A percentile compares a stretch with the other conserved stretches of the same genome.
phyloP scores from a whole-genome alignment of 2,329 filamentous ascomycete species.

The Aureobasidium sp. region DNA sequence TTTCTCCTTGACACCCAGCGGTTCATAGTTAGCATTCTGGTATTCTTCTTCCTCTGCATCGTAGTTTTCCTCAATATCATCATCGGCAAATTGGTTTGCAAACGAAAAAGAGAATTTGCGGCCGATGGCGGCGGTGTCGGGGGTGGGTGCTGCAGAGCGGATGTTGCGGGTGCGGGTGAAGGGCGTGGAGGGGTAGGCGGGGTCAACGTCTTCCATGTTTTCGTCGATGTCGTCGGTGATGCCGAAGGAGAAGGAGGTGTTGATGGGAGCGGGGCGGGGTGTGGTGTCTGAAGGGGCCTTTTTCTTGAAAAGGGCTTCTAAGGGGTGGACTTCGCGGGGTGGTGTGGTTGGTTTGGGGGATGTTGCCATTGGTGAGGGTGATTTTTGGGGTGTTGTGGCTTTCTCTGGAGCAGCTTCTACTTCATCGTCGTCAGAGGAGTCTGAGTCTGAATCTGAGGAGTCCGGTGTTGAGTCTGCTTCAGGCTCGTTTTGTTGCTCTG shows the following conservation, averaged over 20 bases:
- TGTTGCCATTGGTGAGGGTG: not conserved
- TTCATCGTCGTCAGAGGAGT: not conserved
- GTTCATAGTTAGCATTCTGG: not conserved
- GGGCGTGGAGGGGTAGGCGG: slow-evolving; percentile 61
- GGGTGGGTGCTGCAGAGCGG: slow-evolving; percentile 89
- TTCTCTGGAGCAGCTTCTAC: not conserved
- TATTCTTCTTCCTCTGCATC: slow-evolving; percentile 16
- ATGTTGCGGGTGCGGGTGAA: slow-evolving; percentile 64
- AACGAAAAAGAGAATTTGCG: slow-evolving; percentile 50
- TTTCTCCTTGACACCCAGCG: slow-evolving; percentile 14
- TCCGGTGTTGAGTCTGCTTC: too few relatives aligned
- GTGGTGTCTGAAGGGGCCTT: slow-evolving; percentile 23
- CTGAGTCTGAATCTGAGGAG: not conserved
- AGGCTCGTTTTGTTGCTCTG: not conserved
- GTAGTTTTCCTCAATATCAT: slow-evolving; percentile 35
- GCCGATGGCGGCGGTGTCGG: slow-evolving; percentile 76
- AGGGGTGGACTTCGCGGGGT: slow-evolving; percentile 56
- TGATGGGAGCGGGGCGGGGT: slow-evolving; percentile 34
- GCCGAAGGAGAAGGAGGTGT: slow-evolving; percentile 74
- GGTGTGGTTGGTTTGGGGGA: not conserved
- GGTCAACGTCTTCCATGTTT: slow-evolving; percentile 15
- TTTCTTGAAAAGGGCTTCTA: slow-evolving; percentile 88
- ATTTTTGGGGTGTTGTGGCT: not conserved
- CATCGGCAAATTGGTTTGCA: slow-evolving; percentile 27
- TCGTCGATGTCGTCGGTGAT: slow-evolving; percentile 18